Evolutionary conservation across 306 rosid genomes (phyloP), one percentile per base, ranked within the genome.

Genomic region (Lagenaria siceraria): DNA sequence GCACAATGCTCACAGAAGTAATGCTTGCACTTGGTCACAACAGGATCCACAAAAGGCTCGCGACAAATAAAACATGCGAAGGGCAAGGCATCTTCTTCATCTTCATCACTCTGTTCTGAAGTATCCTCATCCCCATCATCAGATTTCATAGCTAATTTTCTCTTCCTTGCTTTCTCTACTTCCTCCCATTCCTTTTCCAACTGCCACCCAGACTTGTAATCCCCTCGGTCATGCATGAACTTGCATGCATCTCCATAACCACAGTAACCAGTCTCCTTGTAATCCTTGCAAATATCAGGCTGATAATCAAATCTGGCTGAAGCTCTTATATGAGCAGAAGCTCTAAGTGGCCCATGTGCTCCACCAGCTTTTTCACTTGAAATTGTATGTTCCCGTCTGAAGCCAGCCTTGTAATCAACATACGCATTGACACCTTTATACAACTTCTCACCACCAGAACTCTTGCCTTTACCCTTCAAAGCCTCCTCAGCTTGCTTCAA

Each of bases 171-270:
- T 84, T 93, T 93, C 91, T 90, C 96, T 51, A 89, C 92, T 75
- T 93, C 98, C 0, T 93, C 95, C 98, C 98, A 93, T 75, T 93
- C 98, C 88, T 86, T 89, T 77, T 93, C 98, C 96, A 89, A 9
- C 79, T 89, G 96, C 98, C 98, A 93, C 29, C 98, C 96, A 68
- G 96, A 81, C 82, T 93, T 90, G 87, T 93, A 93, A 77, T 93
- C 98, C 78, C 96, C 98, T n/a, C 96, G 91, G 81, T 90, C 98
- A 81, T 93, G 98, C 98, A 90, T 89, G 78, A 93, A 93, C 80
- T 93, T 90, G 78, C 95, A 90, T 0, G 98, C 68, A 81, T 90
- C 95, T 65, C 95, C 98, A 72, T 90, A 90, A 19, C 96, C 96
- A 83, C 95, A 89, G 62, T 89, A 93, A 64, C 96, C 95, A 46